phyloP scores from a whole-genome alignment of 805 yeast species.

The Starmerella riodocensis region DNA sequence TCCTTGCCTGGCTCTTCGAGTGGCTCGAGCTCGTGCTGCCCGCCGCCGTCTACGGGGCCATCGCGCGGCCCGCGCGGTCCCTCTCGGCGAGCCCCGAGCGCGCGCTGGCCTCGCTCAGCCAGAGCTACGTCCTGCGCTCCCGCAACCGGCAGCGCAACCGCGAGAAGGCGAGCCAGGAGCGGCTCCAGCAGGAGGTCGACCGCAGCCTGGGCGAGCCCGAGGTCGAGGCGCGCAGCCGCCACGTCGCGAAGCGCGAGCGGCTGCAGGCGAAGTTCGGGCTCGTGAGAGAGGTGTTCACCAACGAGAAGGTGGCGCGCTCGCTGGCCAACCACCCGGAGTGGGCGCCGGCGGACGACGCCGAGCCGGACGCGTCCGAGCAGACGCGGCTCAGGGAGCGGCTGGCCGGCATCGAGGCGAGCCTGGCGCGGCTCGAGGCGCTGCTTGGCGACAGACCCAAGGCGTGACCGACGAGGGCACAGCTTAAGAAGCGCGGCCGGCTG shows the following conservation, averaged over 20 bases:
- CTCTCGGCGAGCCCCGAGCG: neutral
- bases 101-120: neutral
- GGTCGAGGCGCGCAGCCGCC: neutral
- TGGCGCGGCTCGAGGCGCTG: neutral
- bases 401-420: neutral
- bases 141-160: neutral
- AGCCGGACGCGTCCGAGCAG: neutral
- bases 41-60: neutral
- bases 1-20: neutral
- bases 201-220: constrained; percentile 1
- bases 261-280: neutral
- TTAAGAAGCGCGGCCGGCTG: no score
- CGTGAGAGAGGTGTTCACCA: constrained; percentile 1
- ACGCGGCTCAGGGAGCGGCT: neutral
- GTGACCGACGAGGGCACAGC: no score
- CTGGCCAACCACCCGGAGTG: neutral
- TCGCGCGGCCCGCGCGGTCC: neutral
- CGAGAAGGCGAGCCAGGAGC: neutral
- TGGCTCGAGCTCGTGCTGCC: neutral
- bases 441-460: no score
- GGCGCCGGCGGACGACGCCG: neutral
- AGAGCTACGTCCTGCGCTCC: neutral
- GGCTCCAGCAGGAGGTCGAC: constrained; percentile 1
- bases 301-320: neutral
- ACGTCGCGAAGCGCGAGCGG: neutral